Conservation (phyloP, 768 basidiomycete species). For the Amanita muscaria region DNA sequence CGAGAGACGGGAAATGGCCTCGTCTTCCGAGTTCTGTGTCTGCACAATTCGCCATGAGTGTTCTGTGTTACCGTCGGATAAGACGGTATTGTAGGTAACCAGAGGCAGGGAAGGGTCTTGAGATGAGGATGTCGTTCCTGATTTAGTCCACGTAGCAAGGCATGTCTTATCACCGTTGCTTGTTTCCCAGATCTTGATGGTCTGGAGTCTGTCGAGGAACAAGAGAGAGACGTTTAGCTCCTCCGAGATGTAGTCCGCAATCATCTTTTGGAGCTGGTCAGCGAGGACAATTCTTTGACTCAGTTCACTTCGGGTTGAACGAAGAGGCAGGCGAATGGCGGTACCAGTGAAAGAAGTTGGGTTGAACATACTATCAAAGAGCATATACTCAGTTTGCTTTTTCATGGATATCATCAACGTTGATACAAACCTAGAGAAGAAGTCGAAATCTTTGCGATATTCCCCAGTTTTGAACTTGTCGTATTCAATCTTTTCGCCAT, state of each 20-base stretch:
- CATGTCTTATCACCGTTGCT: slow-evolving; percentile 16
- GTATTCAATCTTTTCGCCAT: slow-evolving; percentile 25
- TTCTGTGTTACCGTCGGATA: neutral
- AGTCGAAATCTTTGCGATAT: slow-evolving; percentile 24
- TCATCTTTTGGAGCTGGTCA: slow-evolving; percentile 27
- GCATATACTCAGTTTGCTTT: too few species aligned
- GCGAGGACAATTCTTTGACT: slow-evolving; percentile 24
- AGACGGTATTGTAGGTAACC: slow-evolving; percentile 1
- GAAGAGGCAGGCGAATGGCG: slow-evolving; percentile 39
- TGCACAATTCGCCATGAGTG: slow-evolving; percentile 27
- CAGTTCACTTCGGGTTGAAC: slow-evolving; percentile 24
- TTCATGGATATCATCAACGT: too few species aligned
- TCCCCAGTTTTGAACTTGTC: slow-evolving; percentile 18
- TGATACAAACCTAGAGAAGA: slow-evolving; percentile 17
- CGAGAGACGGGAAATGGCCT: slow-evolving; percentile 4
- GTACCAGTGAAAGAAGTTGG: slow-evolving; percentile 27
- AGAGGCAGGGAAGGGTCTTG: neutral
- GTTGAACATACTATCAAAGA: too few species aligned
- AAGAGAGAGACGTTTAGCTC: slow-evolving; percentile 33
- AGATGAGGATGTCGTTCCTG: neutral
- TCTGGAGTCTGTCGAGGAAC: slow-evolving; percentile 31
- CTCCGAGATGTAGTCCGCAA: slow-evolving; percentile 30
- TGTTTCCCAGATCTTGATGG: slow-evolving; percentile 34
- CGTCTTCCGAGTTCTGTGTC: slow-evolving; percentile 5
- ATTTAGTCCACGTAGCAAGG: slow-evolving; percentile 15